Percentiles rank a stretch among this genome's conserved stretches.
Evolutionary conservation across 805 yeast genomes (phyloP).

Genomic region (Clavispora phyllophila): DNA sequence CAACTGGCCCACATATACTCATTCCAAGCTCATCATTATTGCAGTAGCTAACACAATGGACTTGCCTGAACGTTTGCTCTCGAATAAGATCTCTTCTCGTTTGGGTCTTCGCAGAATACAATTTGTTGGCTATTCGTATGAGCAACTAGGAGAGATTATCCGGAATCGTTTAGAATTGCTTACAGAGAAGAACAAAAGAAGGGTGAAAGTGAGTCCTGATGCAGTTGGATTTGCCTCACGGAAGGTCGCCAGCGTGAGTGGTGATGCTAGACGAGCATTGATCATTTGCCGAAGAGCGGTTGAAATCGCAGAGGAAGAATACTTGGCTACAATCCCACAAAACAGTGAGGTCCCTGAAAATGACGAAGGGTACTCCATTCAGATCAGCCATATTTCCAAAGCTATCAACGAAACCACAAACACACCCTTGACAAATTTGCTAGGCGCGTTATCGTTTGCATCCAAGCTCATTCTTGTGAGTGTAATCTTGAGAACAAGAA

Average conservation of each 20-base stretch:
- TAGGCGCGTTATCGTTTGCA: slow-evolving; percentile 58
- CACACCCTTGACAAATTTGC: slow-evolving; percentile 61
- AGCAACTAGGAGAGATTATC: slow-evolving; percentile 72
- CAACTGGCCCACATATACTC: slow-evolving; percentile 89
- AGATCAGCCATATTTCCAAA: slow-evolving; percentile 66
- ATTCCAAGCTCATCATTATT: slow-evolving; percentile 77
- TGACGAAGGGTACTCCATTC: slow-evolving; percentile 48
- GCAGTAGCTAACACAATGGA: slow-evolving; percentile 99
- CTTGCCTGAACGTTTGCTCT: slow-evolving; percentile 80
- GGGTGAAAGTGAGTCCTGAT: slow-evolving; percentile 50
- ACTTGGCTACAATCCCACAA: slow-evolving; percentile 24
- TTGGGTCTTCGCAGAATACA: slow-evolving; percentile 82
- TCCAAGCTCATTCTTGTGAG: slow-evolving; percentile 72
- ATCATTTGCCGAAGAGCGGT: slow-evolving; percentile 85
- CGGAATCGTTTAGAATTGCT: slow-evolving; percentile 55
- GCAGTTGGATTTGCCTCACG: slow-evolving; percentile 91
- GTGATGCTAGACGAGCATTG: slow-evolving; percentile 93
- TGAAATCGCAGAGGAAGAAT: slow-evolving; percentile 74
- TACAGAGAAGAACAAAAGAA: slow-evolving; percentile 32
- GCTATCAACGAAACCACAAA: slow-evolving; percentile 77
- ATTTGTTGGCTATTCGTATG: slow-evolving; percentile 82
- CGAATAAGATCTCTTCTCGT: slow-evolving; percentile 87
- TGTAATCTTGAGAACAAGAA: slow-evolving; percentile 54
- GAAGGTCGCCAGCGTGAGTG: slow-evolving; percentile 93
- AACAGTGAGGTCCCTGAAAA: slow-evolving; percentile 18